Conservation (phyloP, 1,284 basidiomycete genomes). For the Ganoderma lingzhi region DNA sequence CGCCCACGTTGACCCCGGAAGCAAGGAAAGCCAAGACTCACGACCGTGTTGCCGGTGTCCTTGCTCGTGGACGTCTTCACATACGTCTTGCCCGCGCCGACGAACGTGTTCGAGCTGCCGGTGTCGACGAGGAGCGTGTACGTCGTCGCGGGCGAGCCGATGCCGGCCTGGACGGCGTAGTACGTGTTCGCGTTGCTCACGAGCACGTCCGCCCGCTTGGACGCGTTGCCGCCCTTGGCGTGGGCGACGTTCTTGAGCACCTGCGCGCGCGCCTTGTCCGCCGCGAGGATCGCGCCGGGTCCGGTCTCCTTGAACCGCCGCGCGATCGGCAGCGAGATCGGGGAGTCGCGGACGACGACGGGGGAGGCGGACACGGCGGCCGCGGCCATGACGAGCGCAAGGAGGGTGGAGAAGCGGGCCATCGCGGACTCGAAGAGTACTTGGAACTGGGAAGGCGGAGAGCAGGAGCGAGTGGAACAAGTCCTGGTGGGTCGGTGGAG, state of each 20-base stretch:
- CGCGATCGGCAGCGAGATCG: slow-evolving; percentile 34
- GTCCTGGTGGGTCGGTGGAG: not conserved
- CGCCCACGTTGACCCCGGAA: too few relatives aligned
- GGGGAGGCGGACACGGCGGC: not conserved
- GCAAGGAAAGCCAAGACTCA: too few relatives aligned
- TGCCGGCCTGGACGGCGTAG: slow-evolving; percentile 31
- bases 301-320: slow-evolving; percentile 36
- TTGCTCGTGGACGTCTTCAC: slow-evolving; percentile 52
- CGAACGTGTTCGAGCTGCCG: slow-evolving; percentile 62
- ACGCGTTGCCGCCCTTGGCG: slow-evolving; percentile 28
- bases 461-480: not conserved
- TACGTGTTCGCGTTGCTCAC: slow-evolving; percentile 31
- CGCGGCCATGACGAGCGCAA: not conserved
- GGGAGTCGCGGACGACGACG: not conserved
- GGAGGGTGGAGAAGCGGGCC: not conserved
- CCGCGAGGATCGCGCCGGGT: slow-evolving; percentile 29
- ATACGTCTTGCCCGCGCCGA: slow-evolving; percentile 53
- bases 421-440: not conserved
- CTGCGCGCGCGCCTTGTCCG: slow-evolving; percentile 35
- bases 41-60: slow-evolving; percentile 22
- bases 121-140: slow-evolving; percentile 32
- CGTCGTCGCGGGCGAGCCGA: slow-evolving; percentile 34
- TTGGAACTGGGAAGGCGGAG: not conserved
- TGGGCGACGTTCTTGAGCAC: slow-evolving; percentile 31
- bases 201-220: not conserved